Evolutionary conservation across 2,329 filamentous ascomycete genomes (phyloP), one percentile per base, ranked within the genome.

Genomic region (Epichloe uncinata): DNA sequence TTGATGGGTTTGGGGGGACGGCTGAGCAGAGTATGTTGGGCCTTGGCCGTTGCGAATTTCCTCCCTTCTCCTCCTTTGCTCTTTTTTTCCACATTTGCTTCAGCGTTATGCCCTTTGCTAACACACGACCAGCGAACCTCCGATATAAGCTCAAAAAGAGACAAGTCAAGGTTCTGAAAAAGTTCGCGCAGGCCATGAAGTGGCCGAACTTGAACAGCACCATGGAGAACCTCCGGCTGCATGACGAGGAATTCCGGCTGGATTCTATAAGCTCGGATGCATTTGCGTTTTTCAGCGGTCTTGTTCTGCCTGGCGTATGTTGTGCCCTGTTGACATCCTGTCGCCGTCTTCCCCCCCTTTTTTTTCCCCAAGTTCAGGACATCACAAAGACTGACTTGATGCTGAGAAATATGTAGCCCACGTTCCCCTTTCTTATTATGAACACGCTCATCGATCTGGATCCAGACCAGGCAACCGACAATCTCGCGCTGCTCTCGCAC

Each of bases 361-460:
- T 5, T 44, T 18, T n/a, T 34, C 0, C 7, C 30, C 11, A 5
- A n/a, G 7, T 26, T 15, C 20, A 12, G 4, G 8, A 5, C 16
- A 42, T 15, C 2, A 9, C 8, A 37, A 47, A 41, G 22, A n/a
- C 48, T 56, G 41, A 54, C 47, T 41, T 16, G 45, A n/a, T 38
- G 15, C n/a, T 43, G 26, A 42, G 20, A 22, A 4, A 22, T 3
- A 11, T 35, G 38, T 52, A 77, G 73, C 68, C 73, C 4, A 81
- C 78, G 0, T 78, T 86, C 43, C 82, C 84, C 3, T 89, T 85
- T 66, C 74, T 87, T 37, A 79, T 87, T 43, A 88, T 89, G 82
- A 88, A 87, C 61, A 78, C 84, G 4, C 72, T 89, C 42, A 81
- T 88, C 55, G 85, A 88, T 61, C 78, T 85, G 57, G 84, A 88